Base-by-base conservation (phyloP, 75 land plant species). In the Ceratopteris richardii region DNA sequence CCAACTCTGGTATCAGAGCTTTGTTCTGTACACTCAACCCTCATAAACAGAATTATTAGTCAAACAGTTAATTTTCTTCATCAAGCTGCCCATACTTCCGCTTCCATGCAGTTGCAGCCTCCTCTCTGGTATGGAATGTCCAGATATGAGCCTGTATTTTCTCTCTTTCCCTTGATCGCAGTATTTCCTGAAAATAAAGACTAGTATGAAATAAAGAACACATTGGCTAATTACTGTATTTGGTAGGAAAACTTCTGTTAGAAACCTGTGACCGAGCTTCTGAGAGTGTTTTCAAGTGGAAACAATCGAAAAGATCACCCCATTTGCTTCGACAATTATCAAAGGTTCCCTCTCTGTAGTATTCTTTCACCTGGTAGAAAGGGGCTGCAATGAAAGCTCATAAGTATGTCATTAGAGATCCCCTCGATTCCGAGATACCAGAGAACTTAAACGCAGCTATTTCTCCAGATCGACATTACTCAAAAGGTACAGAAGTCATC, bases 351-450 rank as follows among this genome's bases (percentile, higher is more conserved):
- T 66, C 51, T 30, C 96, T 57, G 65, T 93, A 93, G 61, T 93
- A 93, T 29, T 93, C 87, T 65, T 83, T 81, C 90, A 93, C 77
- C 69, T 90, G 96, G 57, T 80, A 82, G 31, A 90, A 86, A 36
- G 96, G 96, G 47, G 96, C 95, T 89, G 88, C 70, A 62, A 56
- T 33, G n/a, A n/a, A n/a, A n/a, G n/a, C n/a, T n/a, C n/a, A n/a
- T n/a, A n/a, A n/a, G n/a, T n/a, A n/a, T n/a, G n/a, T n/a, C n/a
- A n/a, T n/a, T n/a, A n/a, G n/a, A n/a, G n/a, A n/a, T n/a, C n/a
- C n/a, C n/a, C n/a, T n/a, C n/a, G n/a, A n/a, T n/a, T n/a, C n/a
- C n/a, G n/a, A n/a, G n/a, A n/a, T n/a, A n/a, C n/a, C n/a, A n/a
- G n/a, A n/a, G n/a, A n/a, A n/a, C n/a, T n/a, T n/a, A n/a, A n/a